Conservation (phyloP, 176 grass and related monocot species). For the Typha latifolia region DNA sequence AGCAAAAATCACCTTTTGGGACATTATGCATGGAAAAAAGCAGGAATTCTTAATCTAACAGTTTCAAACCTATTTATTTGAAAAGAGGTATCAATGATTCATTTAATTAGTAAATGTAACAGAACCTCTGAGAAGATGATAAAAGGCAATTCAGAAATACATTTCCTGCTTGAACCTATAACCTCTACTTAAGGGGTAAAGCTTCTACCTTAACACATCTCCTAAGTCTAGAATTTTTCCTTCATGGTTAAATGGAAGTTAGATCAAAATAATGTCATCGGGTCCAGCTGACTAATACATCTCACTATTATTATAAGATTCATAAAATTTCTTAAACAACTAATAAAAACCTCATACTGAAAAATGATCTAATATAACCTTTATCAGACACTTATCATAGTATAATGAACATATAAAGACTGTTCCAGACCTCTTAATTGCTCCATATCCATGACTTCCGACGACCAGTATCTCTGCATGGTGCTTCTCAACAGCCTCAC, state of each 20-base stretch:
- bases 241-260: no score
- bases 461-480: conserved; percentile 35
- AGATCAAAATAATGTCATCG: no score
- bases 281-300: no score
- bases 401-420: neutral
- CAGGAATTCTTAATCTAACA: conserved; percentile 4
- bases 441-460: conserved; percentile 60
- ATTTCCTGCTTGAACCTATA: neutral
- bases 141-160: neutral
- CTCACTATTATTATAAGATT: no score
- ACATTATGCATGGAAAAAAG: neutral
- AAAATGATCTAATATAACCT: neutral
- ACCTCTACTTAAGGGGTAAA: no score
- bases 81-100: neutral
- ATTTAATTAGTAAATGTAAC: neutral
- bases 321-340: no score
- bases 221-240: no score
- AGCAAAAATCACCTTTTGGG: no score
- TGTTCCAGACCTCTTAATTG: conserved; percentile 38
- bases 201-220: no score
- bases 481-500: conserved; percentile 41
- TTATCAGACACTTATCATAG: neutral
- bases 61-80: no score
- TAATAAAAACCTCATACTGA: neutral
- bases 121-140: neutral